These are phyloP conservation scores for Lipomyces starkeyi DNA, from an alignment of 805 yeast genomes.

Conservation along the genomic window DNA sequence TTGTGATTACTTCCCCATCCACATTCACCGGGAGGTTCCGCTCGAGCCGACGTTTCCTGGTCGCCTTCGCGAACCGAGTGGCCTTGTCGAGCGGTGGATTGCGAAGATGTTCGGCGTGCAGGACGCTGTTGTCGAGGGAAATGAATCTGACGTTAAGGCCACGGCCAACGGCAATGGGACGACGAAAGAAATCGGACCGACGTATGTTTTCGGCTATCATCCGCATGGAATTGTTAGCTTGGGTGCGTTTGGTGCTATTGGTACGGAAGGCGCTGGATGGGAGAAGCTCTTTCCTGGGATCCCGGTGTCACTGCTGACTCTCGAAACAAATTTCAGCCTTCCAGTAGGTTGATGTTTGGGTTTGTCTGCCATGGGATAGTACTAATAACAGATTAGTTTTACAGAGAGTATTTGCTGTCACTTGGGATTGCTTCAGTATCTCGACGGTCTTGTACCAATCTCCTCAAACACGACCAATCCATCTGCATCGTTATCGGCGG, in stretches of 20 bases:
- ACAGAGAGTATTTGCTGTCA: conserved; percentile 81
- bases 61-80: conserved; percentile 26
- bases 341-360: conserved; percentile 54
- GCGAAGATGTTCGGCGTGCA: conserved; percentile 26
- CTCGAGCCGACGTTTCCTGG: conserved; percentile 70
- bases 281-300: conserved; percentile 79
- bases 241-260: conserved; percentile 86
- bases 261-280: conserved; percentile 80
- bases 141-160: not conserved
- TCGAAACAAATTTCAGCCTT: conserved; percentile 78
- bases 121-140: conserved; percentile 17
- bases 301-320: conserved; percentile 75
- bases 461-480: conserved; percentile 69
- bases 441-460: conserved; percentile 67
- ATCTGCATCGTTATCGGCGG: conserved; percentile 95
- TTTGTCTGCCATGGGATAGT: not conserved
- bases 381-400: conserved; percentile 48
- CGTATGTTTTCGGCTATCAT: conserved; percentile 89
- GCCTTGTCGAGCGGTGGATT: conserved; percentile 26
- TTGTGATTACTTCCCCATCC: conserved; percentile 80
- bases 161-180: not conserved
- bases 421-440: conserved; percentile 87
- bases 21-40: conserved; percentile 67
- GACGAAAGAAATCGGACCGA: conserved; percentile 34
- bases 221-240: conserved; percentile 96